Percentiles rank a stretch among this genome's conserved stretches.
Conservation (phyloP, 1,139 yeast species). For the Magnusiomyces magnusii region DNA sequence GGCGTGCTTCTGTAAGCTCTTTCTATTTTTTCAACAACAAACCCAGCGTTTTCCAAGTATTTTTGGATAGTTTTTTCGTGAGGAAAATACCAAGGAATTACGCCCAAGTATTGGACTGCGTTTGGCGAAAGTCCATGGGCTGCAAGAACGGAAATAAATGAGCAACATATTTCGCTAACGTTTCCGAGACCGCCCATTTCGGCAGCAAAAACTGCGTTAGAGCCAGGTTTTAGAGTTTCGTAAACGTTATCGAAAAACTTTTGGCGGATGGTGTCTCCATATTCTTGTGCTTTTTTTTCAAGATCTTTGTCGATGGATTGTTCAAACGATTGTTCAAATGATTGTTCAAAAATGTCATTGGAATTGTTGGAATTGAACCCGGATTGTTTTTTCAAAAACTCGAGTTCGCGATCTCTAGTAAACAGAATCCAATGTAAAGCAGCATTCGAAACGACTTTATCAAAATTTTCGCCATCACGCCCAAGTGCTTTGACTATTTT, state of each 20-base stretch:
- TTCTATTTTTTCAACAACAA: constrained; percentile 20
- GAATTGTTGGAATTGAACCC: background rate
- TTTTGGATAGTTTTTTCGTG: constrained; percentile 15
- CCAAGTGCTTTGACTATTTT: constrained; percentile 10
- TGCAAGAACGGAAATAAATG: constrained; percentile 17
- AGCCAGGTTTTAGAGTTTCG: constrained; percentile 61
- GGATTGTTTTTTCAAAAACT: background rate
- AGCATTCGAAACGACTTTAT: constrained; percentile 24
- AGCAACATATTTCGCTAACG: constrained; percentile 22
- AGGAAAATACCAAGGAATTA: constrained; percentile 23
- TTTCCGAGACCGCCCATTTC: constrained; percentile 27
- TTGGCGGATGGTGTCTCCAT: constrained; percentile 13
- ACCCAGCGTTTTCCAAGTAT: constrained; percentile 20
- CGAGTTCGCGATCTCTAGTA: constrained; percentile 6
- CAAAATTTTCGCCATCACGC: constrained; percentile 14
- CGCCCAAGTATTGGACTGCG: constrained; percentile 8
- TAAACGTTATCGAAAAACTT: constrained; percentile 68
- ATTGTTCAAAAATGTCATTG: background rate
- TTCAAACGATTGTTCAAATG: too few species aligned
- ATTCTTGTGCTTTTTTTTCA: constrained; percentile 7
- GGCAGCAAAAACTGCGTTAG: constrained; percentile 48
- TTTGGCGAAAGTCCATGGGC: constrained; percentile 14
- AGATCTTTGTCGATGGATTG: background rate
- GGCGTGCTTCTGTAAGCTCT: constrained; percentile 21
- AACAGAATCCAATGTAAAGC: constrained; percentile 24